These are phyloP conservation scores for Aphanocladium album DNA, from an alignment of 2,329 filamentous ascomycete genomes.

Conservation along the genomic window DNA sequence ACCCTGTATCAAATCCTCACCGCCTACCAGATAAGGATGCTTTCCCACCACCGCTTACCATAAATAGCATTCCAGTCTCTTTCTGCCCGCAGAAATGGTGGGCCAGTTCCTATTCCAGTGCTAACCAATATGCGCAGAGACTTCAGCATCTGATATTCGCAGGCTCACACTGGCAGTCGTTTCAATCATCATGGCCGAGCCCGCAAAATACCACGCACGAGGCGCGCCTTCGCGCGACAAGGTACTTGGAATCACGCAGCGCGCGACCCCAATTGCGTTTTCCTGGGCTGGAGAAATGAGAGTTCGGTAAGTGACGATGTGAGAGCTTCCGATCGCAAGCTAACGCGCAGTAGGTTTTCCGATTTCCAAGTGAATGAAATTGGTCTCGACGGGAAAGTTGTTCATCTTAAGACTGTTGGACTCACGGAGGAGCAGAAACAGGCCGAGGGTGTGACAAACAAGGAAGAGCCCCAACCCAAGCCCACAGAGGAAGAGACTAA, in stretches of 20 bases:
- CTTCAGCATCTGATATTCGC: background rate
- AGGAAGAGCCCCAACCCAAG: slow-evolving; percentile 15
- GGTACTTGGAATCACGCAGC: slow-evolving; percentile 35
- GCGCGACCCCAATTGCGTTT: slow-evolving; percentile 31
- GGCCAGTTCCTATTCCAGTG: background rate
- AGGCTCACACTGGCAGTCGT: background rate
- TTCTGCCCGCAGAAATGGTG: slow-evolving; percentile 22
- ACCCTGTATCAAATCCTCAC: background rate
- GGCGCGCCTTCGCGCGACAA: slow-evolving; percentile 28
- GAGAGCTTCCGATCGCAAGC: background rate
- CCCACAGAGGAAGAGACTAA: slow-evolving; percentile 8
- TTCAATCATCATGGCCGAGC: slow-evolving; percentile 25
- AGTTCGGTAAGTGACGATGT: slow-evolving; percentile 26
- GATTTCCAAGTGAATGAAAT: slow-evolving; percentile 95
- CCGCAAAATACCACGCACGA: slow-evolving; percentile 25
- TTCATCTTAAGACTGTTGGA: slow-evolving; percentile 59
- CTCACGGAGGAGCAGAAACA: slow-evolving; percentile 17
- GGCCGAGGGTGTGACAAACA: slow-evolving; percentile 18
- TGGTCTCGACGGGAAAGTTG: slow-evolving; percentile 64
- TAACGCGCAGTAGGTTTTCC: slow-evolving; percentile 57
- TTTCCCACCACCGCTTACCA: background rate
- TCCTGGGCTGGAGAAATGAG: slow-evolving; percentile 38
- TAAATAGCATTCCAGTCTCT: slow-evolving; percentile 7
- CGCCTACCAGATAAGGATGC: background rate
- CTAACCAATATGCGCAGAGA: slow-evolving; percentile 6